phyloP scores from a whole-genome alignment of 73 alveolate genomes.

The Tetrahymena elliotti region DNA sequence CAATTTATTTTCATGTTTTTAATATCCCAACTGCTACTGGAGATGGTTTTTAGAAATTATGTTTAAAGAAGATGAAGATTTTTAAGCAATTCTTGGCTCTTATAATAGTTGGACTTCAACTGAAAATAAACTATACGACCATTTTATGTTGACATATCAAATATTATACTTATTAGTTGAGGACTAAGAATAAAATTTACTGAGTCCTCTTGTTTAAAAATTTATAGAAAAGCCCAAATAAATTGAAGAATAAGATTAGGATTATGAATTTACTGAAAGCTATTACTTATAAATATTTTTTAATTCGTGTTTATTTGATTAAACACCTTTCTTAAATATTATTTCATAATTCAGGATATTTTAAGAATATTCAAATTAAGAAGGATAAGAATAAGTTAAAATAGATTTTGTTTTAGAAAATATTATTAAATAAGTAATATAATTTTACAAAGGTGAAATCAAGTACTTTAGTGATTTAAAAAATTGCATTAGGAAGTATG shows the following conservation, averaged over 20 bases:
- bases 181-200: not conserved
- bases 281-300: not conserved
- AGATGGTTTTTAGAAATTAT: not conserved
- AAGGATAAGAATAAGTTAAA: not conserved
- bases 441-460: not conserved
- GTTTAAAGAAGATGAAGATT: not conserved
- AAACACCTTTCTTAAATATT: not conserved
- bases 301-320: not conserved
- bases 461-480: not conserved
- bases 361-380: not conserved
- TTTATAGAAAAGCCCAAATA: not conserved
- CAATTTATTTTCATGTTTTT: not conserved
- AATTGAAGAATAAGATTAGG: not conserved
- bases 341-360: not conserved
- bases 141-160: not conserved
- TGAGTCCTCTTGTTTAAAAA: not conserved
- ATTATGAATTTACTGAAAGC: not conserved
- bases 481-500: not conserved
- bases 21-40: not conserved
- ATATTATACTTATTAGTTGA: not conserved
- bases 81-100: not conserved
- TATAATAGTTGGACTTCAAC: not conserved
- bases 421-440: not conserved
- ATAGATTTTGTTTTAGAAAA: not conserved
- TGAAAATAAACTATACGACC: not conserved